Base-by-base conservation (phyloP, 768 basidiomycete genomes). In the Clitopilus hobsonii region DNA sequence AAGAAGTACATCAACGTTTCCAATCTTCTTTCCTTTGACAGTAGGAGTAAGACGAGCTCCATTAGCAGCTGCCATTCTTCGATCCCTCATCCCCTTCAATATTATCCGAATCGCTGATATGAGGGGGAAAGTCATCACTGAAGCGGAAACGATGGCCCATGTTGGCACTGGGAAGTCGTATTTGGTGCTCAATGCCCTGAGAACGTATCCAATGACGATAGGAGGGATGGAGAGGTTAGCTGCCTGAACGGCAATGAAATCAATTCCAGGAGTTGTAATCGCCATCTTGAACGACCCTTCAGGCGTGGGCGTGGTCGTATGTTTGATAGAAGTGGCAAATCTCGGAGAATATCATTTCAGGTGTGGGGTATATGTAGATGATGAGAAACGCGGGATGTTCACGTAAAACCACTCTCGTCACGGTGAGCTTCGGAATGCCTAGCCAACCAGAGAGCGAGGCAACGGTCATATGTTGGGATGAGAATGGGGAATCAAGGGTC, bases 21-120 rank as follows among this genome's bases (percentile, higher is more conserved):
- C 80, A 7, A 74, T 63, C 51, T 36, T 60, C 49, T 69, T 69
- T 0, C 83, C 82, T 26, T 58, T 57, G 0, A 69, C 60, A 16
- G 62, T 61, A 5, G 73, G 76, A 4, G 77, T 69, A 25, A 74
- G 67, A 14, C 75, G 75, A 25, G 82, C 80, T 3, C 81, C 82
- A 52, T 79, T 36, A 1, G 67, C 63, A 28, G 71, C 69, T 3
- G 81, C 82, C 24, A 69, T 64, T 11, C 72, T 65, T 30, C 61
- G 68, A 13, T 79, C 64, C 7, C 56, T 56, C 6, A 72, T 49
- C 5, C 68, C 60, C 16, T 64, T 63, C 18, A 59, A 56, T 16
- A 69, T 30, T n/a, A 78, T 60, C 18, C 66, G 69, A 38, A 71
- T 38, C 2, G 64, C 52, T 16, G 69, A 62, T 16, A 67, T 53